These are phyloP conservation scores for Trichoderma brevicompactum DNA, from an alignment of 2,329 filamentous ascomycete genomes.

Conservation along the genomic window DNA sequence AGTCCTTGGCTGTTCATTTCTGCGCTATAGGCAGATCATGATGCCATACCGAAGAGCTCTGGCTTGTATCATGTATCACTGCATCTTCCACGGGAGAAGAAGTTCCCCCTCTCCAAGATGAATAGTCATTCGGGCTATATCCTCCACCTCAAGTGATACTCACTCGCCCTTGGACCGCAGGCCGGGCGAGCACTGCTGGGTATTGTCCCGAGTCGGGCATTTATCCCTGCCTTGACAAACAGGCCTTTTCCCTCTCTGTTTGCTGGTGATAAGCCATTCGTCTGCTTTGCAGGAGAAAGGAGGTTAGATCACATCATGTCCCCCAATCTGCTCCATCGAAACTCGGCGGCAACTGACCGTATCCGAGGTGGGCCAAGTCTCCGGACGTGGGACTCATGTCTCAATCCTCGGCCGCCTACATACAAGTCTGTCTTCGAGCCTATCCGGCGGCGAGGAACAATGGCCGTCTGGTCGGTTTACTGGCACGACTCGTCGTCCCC, in stretches of 20 bases:
- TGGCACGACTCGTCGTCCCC: neutral
- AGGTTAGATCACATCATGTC: too few relatives aligned
- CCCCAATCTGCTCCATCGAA: neutral
- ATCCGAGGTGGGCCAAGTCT: conserved; percentile 21
- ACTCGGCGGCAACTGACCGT: conserved; percentile 6
- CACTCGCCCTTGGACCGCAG: neutral
- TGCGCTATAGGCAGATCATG: neutral
- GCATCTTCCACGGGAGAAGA: neutral
- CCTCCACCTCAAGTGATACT: neutral
- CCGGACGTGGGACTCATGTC: conserved; percentile 28
- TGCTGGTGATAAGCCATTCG: neutral
- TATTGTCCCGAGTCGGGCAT: neutral
- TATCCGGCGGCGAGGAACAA: neutral
- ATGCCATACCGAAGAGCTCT: conserved; percentile 6
- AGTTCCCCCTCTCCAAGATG: neutral
- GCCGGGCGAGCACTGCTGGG: neutral
- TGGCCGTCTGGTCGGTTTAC: neutral
- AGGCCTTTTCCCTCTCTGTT: neutral
- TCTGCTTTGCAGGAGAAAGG: neutral
- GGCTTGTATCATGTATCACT: conserved; percentile 9
- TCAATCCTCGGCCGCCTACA: conserved; percentile 28
- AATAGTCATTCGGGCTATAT: neutral
- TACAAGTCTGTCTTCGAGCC: conserved; percentile 11
- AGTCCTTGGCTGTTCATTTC: neutral
- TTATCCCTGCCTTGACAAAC: neutral